Evolutionary conservation across 176 grass and related monocot genomes (phyloP), one percentile per base, ranked within the genome.

Genomic region (Metroxylon sagu): DNA sequence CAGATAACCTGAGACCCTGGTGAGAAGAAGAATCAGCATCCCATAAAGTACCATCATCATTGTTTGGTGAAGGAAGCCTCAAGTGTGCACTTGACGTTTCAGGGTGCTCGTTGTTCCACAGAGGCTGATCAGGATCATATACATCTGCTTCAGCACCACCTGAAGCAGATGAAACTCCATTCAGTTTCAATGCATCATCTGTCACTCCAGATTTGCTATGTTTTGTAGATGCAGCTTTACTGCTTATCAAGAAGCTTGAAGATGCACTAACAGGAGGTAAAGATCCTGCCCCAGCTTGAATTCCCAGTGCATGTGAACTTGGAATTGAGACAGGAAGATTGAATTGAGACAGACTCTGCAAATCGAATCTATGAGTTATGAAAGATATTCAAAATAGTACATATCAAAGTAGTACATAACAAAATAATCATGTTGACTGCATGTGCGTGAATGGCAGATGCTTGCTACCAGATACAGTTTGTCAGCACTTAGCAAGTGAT

Each of bases 91-190:
- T 52, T 57, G 86, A 85, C 71, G 78, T 70, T 73, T 82, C 87
- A 73, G 60, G 75, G 48, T 60, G 68, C 55, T 74, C 82, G 51
- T 82, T 85, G 76, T 83, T 85, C 93, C 93, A 98, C 4, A 98
- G 71, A 75, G 93, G 93, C 62, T 98, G 93, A 80, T 98, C 93
- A 62, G 93, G 93, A 80, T 98, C 93, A 70, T 98, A 98, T 63
- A 98, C 84, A 76, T 98, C 93, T 72, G 87, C 76, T 53, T 98
- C 85, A 75, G 68, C 29, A 69, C 77, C 60, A 70, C 56, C 79
- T 70, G 68, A 74, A 80, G 70, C 14, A 26, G 74, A 62, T 48
- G 70, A 58, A 58, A 66, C 68, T 67, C 79, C 84, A 67, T 85
- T 92, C 50, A 54, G 54, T 61, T 77, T 98, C 48, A 75, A 71